Conservation (phyloP, 2,329 filamentous ascomycete species). For the Blastomyces silverae region DNA sequence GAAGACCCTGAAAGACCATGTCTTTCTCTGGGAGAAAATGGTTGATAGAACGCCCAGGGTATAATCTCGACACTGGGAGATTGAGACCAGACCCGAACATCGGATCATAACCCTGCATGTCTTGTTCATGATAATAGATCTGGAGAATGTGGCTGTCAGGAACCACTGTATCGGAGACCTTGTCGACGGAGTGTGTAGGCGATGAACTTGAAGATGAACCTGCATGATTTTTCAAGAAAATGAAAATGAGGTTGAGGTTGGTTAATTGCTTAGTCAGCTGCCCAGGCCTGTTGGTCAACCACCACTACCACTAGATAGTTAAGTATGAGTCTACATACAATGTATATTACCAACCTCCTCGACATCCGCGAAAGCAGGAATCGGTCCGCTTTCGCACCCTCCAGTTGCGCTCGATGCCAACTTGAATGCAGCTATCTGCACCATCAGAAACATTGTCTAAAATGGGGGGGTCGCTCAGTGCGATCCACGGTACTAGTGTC, state of each 20-base stretch:
- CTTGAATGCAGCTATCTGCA: background rate
- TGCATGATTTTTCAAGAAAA: background rate
- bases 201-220: background rate
- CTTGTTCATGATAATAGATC: background rate
- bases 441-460: constrained; percentile 2
- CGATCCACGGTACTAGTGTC: background rate
- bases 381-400: background rate
- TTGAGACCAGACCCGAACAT: background rate
- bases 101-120: background rate
- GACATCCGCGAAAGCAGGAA: background rate
- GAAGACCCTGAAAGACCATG: background rate
- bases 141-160: background rate
- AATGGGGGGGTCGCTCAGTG: background rate
- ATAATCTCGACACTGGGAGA: background rate
- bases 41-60: background rate
- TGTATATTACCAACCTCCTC: background rate
- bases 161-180: background rate
- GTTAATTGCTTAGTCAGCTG: background rate
- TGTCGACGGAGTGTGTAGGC: too few relatives aligned
- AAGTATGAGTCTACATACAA: too few relatives aligned
- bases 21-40: background rate
- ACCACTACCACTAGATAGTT: too few relatives aligned
- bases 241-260: background rate
- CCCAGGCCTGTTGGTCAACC: background rate
- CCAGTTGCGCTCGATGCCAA: background rate